Evolutionary conservation across 176 grass and related monocot genomes (phyloP).

Genomic region (Areca catechu): DNA sequence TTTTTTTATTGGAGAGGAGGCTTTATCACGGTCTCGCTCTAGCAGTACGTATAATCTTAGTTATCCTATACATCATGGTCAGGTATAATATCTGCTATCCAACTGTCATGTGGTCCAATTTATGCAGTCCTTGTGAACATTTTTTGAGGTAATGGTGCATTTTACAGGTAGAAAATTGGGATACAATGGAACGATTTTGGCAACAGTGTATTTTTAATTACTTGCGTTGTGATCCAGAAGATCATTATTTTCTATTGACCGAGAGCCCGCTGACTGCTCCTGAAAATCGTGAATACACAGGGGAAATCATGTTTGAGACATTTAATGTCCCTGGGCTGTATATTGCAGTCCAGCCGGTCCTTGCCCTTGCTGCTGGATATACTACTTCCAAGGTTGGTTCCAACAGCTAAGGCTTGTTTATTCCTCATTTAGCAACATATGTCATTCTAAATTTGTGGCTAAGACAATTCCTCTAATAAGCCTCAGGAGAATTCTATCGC

Average conservation of each 20-base stretch:
- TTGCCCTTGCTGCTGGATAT: conserved; percentile 91
- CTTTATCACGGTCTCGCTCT: conserved; percentile 46
- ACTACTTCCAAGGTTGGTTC: conserved; percentile 81
- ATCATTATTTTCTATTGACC: conserved; percentile 92
- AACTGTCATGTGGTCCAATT: neutral
- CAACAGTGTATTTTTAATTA: conserved; percentile 96
- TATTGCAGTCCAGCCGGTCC: conserved; percentile 83
- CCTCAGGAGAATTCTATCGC: too few relatives aligned
- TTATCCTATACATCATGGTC: conserved; percentile 86
- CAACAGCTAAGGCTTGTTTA: neutral
- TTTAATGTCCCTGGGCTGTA: conserved; percentile 95
- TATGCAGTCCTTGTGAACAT: neutral
- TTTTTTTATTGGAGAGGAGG: conserved; percentile 90
- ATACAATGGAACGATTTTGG: conserved; percentile 99
- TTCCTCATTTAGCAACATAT: too few relatives aligned
- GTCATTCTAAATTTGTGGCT: neutral
- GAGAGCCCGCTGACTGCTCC: conserved; percentile 88
- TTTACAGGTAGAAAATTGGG: conserved; percentile 88
- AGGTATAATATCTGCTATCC: conserved; percentile 30
- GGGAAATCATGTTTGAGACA: conserved; percentile 99
- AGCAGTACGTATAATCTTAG: conserved; percentile 68
- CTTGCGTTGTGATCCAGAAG: conserved; percentile 79
- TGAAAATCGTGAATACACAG: conserved; percentile 79
- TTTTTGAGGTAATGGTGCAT: conserved; percentile 1
- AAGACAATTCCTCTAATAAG: neutral